A percentile compares a stretch with the other conserved stretches of the same genome.
Evolutionary conservation across 805 yeast species (phyloP).

Genomic region (Suhomyces pyralidae): DNA sequence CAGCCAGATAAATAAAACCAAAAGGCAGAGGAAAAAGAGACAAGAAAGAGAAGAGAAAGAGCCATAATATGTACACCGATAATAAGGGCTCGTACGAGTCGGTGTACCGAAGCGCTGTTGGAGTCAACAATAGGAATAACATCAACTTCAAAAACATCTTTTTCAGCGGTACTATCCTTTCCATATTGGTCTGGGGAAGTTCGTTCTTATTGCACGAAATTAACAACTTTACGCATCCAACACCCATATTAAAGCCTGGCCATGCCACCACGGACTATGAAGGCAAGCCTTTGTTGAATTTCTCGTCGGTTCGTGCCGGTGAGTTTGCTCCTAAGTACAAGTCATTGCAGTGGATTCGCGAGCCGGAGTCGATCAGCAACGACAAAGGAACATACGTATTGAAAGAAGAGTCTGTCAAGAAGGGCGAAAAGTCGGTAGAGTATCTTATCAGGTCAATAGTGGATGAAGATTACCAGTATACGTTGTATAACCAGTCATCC

Average conservation of each 20-base stretch:
- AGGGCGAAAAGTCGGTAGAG: slow-evolving; percentile 40
- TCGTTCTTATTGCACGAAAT: slow-evolving; percentile 27
- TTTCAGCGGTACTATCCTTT: slow-evolving; percentile 18
- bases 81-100: neutral
- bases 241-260: neutral
- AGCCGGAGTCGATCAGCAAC: slow-evolving; percentile 44
- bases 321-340: slow-evolving; percentile 52
- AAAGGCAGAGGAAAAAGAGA: neutral
- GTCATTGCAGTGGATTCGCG: slow-evolving; percentile 68
- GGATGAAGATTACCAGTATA: slow-evolving; percentile 42
- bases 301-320: slow-evolving; percentile 45
- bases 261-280: neutral
- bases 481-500: slow-evolving; percentile 48
- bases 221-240: slow-evolving; percentile 9
- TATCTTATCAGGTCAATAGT: slow-evolving; percentile 55
- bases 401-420: slow-evolving; percentile 13
- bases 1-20: neutral
- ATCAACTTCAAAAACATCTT: slow-evolving; percentile 9
- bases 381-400: slow-evolving; percentile 68
- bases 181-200: slow-evolving; percentile 37
- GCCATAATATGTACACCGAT: neutral
- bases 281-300: slow-evolving; percentile 27
- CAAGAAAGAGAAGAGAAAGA: neutral
- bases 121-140: neutral
- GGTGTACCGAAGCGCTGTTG: neutral